These are phyloP conservation scores for Dryas integrifolia DNA, from an alignment of 331 rosid species.

Conservation along the genomic window DNA sequence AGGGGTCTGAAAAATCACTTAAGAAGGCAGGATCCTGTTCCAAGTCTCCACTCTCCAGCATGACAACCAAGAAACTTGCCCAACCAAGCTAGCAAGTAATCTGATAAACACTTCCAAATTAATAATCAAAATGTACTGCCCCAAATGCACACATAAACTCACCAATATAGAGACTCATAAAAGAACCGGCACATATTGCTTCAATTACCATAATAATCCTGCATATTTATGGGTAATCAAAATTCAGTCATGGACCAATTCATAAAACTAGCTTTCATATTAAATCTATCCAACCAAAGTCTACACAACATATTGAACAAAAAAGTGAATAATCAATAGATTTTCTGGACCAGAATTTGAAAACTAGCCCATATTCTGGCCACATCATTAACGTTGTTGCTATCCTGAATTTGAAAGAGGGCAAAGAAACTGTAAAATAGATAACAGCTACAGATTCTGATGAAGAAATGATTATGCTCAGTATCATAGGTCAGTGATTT, in stretches of 20 bases:
- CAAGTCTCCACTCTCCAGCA: neutral
- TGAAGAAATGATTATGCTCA: neutral
- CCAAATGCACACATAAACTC: slow-evolving; percentile 23
- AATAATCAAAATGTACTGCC: neutral
- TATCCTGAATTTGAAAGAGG: neutral
- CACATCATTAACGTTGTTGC: neutral
- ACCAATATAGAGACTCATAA: slow-evolving; percentile 81
- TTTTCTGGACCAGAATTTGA: neutral
- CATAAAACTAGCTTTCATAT: neutral
- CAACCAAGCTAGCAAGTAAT: neutral
- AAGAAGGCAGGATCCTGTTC: neutral
- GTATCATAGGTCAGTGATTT: neutral
- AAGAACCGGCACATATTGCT: slow-evolving; percentile 82
- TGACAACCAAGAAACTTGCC: slow-evolving; percentile 2
- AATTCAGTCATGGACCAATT: slow-evolving; percentile 5
- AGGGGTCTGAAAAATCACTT: neutral
- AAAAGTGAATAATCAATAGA: neutral
- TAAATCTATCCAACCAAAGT: neutral
- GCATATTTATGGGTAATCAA: slow-evolving; percentile 40
- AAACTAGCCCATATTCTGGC: neutral
- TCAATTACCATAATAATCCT: slow-evolving; percentile 89
- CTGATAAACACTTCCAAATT: slow-evolving; percentile 1
- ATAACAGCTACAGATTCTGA: neutral
- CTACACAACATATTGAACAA: neutral
- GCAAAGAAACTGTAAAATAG: neutral